A percentile compares a stretch with the other conserved stretches of the same genome.
Evolutionary conservation across 1,139 yeast genomes (phyloP).

Genomic region (Yamadazyma jaroonii): DNA sequence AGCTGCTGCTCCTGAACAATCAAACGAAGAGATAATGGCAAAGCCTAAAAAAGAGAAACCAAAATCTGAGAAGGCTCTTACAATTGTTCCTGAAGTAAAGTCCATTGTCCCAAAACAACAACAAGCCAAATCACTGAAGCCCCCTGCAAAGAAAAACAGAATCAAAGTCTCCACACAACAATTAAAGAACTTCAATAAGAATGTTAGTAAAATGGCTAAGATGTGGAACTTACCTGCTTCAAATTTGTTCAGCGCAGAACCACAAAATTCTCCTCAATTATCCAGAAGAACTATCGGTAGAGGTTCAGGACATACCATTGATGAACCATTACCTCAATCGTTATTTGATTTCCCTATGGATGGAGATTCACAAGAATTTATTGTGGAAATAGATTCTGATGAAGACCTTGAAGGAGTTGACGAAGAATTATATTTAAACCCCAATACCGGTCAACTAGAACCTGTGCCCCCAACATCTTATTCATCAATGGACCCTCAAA

Average conservation of each 20-base stretch:
- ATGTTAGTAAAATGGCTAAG: conserved; percentile 21
- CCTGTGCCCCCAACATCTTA: conserved; percentile 32
- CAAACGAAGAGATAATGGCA: neutral
- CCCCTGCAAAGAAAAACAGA: conserved; percentile 1
- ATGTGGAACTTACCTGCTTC: conserved; percentile 39
- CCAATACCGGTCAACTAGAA: conserved; percentile 32
- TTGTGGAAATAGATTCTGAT: conserved; percentile 33
- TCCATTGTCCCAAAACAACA: neutral
- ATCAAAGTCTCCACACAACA: conserved; percentile 12
- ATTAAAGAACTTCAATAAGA: conserved; percentile 16
- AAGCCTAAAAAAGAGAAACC: neutral
- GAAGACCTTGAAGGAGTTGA: conserved; percentile 17
- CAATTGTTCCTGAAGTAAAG: conserved; percentile 1
- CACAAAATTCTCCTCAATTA: conserved; percentile 4
- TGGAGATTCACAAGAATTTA: conserved; percentile 23
- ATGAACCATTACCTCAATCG: conserved; percentile 16
- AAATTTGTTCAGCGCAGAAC: conserved; percentile 14
- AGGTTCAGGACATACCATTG: conserved; percentile 5
- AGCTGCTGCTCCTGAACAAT: conserved; percentile 2
- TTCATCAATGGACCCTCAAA: conserved; percentile 16
- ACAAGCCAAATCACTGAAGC: neutral
- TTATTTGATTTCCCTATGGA: conserved; percentile 10
- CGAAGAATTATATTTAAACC: conserved; percentile 34
- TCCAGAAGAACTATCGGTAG: conserved; percentile 1
- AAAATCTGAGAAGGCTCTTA: neutral